phyloP scores from a whole-genome alignment of 805 yeast species.

The Maudiozyma bulderi region DNA sequence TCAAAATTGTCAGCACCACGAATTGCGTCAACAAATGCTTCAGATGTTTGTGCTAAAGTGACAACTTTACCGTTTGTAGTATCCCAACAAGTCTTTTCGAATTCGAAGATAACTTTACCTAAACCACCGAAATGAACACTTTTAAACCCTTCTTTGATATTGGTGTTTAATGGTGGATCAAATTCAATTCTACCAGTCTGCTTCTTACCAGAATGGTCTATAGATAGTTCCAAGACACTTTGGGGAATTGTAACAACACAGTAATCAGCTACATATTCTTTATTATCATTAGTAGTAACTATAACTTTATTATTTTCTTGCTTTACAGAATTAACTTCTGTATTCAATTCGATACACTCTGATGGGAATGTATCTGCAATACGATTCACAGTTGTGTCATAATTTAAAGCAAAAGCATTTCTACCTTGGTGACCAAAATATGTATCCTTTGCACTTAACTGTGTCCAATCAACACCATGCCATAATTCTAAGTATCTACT shows the following conservation, averaged over 20 bases:
- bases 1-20: constrained; percentile 14
- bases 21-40: constrained; percentile 11
- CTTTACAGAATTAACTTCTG: constrained; percentile 32
- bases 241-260: constrained; percentile 71
- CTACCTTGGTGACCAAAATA: constrained; percentile 69
- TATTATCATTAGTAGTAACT: constrained; percentile 31
- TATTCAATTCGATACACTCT: constrained; percentile 31
- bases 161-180: constrained; percentile 44
- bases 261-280: constrained; percentile 38
- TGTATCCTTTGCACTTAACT: constrained; percentile 59
- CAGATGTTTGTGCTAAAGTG: constrained; percentile 31
- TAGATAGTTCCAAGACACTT: constrained; percentile 45
- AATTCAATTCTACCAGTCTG: constrained; percentile 42
- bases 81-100: constrained; percentile 53
- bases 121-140: constrained; percentile 53
- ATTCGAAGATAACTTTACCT: constrained; percentile 67
- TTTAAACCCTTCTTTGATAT: constrained; percentile 35
- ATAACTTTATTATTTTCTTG: constrained; percentile 20
- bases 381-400: constrained; percentile 41
- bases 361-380: constrained; percentile 33
- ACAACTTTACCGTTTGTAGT: constrained; percentile 41
- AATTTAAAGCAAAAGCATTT: constrained; percentile 56
- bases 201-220: constrained; percentile 2
- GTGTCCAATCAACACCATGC: constrained; percentile 67
- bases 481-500: constrained; percentile 59